Conservation (phyloP, 768 basidiomycete genomes). For the Lactifluus subvellereus region DNA sequence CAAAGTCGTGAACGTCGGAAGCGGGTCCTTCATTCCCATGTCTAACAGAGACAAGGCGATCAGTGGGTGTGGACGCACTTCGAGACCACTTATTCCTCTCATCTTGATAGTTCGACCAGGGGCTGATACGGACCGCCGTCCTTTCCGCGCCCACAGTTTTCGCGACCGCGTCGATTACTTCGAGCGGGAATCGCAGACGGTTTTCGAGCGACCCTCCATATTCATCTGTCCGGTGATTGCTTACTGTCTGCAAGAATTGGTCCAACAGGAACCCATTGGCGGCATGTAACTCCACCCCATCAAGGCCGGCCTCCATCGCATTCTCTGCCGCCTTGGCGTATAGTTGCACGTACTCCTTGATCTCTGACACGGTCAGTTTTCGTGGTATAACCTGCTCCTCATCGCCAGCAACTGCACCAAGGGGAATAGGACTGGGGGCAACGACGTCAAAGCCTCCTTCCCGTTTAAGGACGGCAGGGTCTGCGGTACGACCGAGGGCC, state of each 20-base stretch:
- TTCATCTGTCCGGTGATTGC: constrained; percentile 39
- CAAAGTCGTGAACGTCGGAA: constrained; percentile 3
- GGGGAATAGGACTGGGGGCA: constrained; percentile 31
- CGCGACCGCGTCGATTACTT: constrained; percentile 34
- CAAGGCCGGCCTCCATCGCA: constrained; percentile 38
- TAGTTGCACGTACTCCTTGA: constrained; percentile 25
- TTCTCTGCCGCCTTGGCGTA: constrained; percentile 34
- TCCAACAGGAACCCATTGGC: constrained; percentile 30
- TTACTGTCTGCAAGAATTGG: constrained; percentile 34
- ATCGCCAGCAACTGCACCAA: constrained; percentile 24
- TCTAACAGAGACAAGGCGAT: not conserved
- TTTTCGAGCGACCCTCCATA: constrained; percentile 45
- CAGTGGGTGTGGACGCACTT: not conserved
- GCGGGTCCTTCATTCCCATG: constrained; percentile 17
- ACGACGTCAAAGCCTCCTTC: constrained; percentile 30
- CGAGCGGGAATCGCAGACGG: constrained; percentile 38
- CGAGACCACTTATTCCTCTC: not conserved
- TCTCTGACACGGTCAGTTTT: constrained; percentile 27
- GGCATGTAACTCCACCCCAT: constrained; percentile 37
- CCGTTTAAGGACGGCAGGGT: constrained; percentile 32
- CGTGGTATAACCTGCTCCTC: constrained; percentile 21
- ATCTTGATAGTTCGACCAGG: constrained; percentile 31
- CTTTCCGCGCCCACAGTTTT: constrained; percentile 36
- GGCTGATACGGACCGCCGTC: constrained; percentile 36
- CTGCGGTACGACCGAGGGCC: constrained; percentile 46